Percentiles rank a stretch among this genome's conserved stretches.
These are phyloP conservation scores for Cladosporium halotolerans DNA, from an alignment of 2,329 filamentous ascomycete species.

Conservation along the genomic window DNA sequence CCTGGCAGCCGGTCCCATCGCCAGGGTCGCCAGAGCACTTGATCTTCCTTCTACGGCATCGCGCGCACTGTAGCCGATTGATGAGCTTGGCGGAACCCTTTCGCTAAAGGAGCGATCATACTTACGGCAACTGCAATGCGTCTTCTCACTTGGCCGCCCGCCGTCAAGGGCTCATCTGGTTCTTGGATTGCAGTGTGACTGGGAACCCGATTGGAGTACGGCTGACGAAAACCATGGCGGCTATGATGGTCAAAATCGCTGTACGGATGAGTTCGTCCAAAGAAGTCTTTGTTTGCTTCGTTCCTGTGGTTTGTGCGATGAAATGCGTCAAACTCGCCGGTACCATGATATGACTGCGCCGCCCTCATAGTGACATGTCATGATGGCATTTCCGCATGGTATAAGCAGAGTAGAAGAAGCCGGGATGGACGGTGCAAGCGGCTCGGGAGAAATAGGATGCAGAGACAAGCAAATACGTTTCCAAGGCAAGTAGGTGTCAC, in stretches of 20 bases:
- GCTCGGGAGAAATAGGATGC: neutral
- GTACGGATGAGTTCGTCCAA: slow-evolving; percentile 23
- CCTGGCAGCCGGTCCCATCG: slow-evolving; percentile 69
- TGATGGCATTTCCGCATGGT: slow-evolving; percentile 12
- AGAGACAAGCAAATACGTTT: too few species aligned
- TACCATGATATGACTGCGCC: slow-evolving; percentile 26
- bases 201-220: slow-evolving; percentile 18
- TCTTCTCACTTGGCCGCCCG: slow-evolving; percentile 35
- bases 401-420: neutral
- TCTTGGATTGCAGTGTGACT: slow-evolving; percentile 25
- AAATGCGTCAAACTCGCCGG: slow-evolving; percentile 21
- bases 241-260: slow-evolving; percentile 18
- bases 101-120: slow-evolving; percentile 5
- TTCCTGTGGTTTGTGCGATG: slow-evolving; percentile 11
- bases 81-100: neutral
- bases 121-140: slow-evolving; percentile 50
- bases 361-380: slow-evolving; percentile 23
- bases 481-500: neutral
- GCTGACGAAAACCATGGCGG: slow-evolving; percentile 20
- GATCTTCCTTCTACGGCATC: slow-evolving; percentile 91
- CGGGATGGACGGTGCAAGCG: neutral
- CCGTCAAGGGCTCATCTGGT: slow-evolving; percentile 30
- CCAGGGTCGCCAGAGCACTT: slow-evolving; percentile 82
- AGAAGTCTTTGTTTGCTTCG: slow-evolving; percentile 19
- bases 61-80: slow-evolving; percentile 59